Evolutionary conservation across 306 rosid species (phyloP).

Genomic region (Corylus heterophylla): DNA sequence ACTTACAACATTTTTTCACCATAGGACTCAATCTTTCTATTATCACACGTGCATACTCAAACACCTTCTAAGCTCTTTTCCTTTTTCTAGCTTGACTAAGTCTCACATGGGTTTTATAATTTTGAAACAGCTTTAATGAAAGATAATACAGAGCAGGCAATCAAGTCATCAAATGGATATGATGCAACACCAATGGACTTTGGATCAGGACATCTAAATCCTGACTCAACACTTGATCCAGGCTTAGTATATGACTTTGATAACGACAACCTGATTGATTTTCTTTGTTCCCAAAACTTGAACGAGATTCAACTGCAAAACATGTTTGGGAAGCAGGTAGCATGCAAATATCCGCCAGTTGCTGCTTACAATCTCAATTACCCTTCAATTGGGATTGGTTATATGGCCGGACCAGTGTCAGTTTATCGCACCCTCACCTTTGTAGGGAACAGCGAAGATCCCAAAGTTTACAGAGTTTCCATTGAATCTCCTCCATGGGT

Average conservation of each 20-base stretch:
- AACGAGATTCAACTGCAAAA: not conserved
- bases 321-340: not conserved
- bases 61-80: not conserved
- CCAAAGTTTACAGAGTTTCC: not conserved
- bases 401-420: not conserved
- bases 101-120: not conserved
- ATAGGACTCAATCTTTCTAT: no score
- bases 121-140: not conserved
- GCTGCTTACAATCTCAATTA: conserved; percentile 14
- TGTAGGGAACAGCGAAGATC: not conserved
- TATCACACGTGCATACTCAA: no score
- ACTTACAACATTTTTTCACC: no score
- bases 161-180: not conserved
- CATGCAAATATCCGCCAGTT: not conserved
- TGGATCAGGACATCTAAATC: conserved; percentile 9
- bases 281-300: not conserved
- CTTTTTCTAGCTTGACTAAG: not conserved
- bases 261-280: not conserved
- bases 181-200: conserved; percentile 1
- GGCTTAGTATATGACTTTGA: conserved; percentile 14
- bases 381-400: conserved; percentile 10
- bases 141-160: conserved; percentile 3
- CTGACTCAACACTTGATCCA: conserved; percentile 4
- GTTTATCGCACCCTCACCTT: conserved; percentile 8
- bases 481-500: conserved; percentile 1